A percentile compares a stretch with the other conserved stretches of the same genome.
phyloP scores from a whole-genome alignment of 1,284 basidiomycete species.

The Cryptococcus deneoformans region DNA sequence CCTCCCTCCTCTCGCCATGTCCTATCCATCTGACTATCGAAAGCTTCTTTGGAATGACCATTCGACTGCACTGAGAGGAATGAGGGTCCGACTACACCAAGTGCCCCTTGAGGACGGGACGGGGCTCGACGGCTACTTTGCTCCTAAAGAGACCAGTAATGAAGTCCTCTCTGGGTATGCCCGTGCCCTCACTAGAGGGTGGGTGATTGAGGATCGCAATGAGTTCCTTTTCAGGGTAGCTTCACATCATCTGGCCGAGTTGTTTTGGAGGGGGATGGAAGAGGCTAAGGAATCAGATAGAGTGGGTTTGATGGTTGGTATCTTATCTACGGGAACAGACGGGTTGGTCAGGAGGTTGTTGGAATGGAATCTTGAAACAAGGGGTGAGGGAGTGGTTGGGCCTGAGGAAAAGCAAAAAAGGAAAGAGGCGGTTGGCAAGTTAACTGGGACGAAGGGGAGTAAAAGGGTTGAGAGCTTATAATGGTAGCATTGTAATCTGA shows the following conservation, averaged over 20 bases:
- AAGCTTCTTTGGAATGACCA: slow-evolving; percentile 79
- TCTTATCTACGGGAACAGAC: slow-evolving; percentile 7
- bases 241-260: slow-evolving; percentile 72
- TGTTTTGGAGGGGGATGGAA: slow-evolving; percentile 58
- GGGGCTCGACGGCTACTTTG: slow-evolving; percentile 62
- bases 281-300: slow-evolving; percentile 7
- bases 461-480: slow-evolving; percentile 9
- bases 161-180: slow-evolving; percentile 60
- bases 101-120: slow-evolving; percentile 35
- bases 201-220: slow-evolving; percentile 41
- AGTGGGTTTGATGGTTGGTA: slow-evolving; percentile 8
- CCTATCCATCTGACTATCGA: slow-evolving; percentile 80
- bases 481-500: not conserved
- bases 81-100: slow-evolving; percentile 48
- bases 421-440: slow-evolving; percentile 1
- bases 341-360: slow-evolving; percentile 2
- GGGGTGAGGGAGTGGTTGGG: not conserved
- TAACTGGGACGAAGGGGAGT: slow-evolving; percentile 8
- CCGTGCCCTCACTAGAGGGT: slow-evolving; percentile 43
- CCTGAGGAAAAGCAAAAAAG: slow-evolving; percentile 2
- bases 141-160: slow-evolving; percentile 65
- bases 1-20: slow-evolving; percentile 65
- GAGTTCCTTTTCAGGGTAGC: slow-evolving; percentile 67
- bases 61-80: slow-evolving; percentile 59
- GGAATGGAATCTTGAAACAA: slow-evolving; percentile 6